phyloP scores from a whole-genome alignment of 192 early-diverging fungal species.

The Ambispora gerdemannii region DNA sequence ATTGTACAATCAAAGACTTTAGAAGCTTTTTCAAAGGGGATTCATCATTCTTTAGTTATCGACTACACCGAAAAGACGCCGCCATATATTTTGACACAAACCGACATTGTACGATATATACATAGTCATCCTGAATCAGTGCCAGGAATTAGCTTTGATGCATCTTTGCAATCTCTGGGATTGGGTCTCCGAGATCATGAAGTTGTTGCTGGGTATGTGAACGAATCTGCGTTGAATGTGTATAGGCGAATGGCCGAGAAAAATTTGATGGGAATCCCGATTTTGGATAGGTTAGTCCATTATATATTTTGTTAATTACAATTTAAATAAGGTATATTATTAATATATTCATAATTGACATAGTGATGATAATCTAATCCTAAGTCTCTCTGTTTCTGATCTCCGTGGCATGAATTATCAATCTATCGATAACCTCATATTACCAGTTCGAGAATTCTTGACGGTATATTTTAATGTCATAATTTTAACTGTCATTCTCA shows the following conservation, averaged over 20 bases:
- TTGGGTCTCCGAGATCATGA: conserved; percentile 10
- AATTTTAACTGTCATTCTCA: no score
- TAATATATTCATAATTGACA: neutral
- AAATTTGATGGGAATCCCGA: conserved; percentile 54
- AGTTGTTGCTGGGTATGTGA: conserved; percentile 40
- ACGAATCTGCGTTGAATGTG: conserved; percentile 49
- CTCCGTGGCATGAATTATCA: conserved; percentile 46
- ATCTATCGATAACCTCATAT: conserved; percentile 41
- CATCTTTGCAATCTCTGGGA: conserved; percentile 37
- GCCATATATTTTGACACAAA: conserved; percentile 57
- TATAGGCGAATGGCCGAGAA: conserved; percentile 50
- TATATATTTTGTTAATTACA: neutral
- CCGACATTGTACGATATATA: conserved; percentile 57
- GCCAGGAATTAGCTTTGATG: conserved; percentile 37
- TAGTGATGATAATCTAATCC: conserved; percentile 38
- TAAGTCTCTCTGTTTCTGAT: conserved; percentile 50
- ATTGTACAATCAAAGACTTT: conserved; percentile 33
- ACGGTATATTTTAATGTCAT: no score
- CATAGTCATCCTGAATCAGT: conserved; percentile 41
- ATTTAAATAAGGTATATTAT: neutral
- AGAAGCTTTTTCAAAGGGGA: conserved; percentile 53
- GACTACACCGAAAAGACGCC: conserved; percentile 37
- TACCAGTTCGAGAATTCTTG: conserved; percentile 52
- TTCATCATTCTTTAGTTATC: conserved; percentile 58
- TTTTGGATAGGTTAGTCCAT: conserved; percentile 45